Percentiles rank a stretch among this genome's conserved stretches.
These are phyloP conservation scores for Leonotis leonurus DNA, from an alignment of 257 asterid species.

Conservation along the genomic window DNA sequence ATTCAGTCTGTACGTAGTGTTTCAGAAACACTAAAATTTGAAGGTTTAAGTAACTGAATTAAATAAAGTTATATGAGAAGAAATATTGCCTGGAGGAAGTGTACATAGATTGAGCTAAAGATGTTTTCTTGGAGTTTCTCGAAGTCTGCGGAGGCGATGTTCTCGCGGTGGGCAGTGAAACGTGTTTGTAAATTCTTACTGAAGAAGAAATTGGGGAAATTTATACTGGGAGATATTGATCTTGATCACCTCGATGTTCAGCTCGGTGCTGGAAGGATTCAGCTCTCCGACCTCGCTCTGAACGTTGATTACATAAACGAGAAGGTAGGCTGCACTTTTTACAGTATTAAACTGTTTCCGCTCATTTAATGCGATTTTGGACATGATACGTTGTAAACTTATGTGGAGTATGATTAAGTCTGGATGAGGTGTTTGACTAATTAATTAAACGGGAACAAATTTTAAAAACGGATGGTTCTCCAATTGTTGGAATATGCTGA, in stretches of 20 bases:
- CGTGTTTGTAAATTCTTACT: conserved; percentile 76
- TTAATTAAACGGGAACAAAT: not conserved
- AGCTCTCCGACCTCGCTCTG: conserved; percentile 85
- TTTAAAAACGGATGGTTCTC: not conserved
- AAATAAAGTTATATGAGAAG: not conserved
- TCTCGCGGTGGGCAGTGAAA: conserved; percentile 96
- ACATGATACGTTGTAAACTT: not conserved
- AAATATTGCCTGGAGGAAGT: not conserved
- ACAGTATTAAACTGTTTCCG: not conserved
- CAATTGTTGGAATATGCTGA: conserved; percentile 3
- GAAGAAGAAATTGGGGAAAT: conserved; percentile 94
- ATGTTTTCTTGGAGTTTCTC: conserved; percentile 90
- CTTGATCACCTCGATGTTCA: conserved; percentile 95
- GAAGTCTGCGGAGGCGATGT: conserved; percentile 94
- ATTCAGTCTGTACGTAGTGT: conserved; percentile 1
- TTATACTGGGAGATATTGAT: conserved; percentile 91
- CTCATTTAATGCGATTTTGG: not conserved
- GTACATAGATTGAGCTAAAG: conserved; percentile 8
- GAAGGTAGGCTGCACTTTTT: conserved; percentile 41
- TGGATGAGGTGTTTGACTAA: conserved; percentile 6
- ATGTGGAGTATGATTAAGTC: not conserved
- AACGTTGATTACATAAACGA: conserved; percentile 87
- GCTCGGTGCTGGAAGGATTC: conserved; percentile 92
- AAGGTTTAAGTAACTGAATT: too few relatives aligned
- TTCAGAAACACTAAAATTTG: conserved; percentile 19